Conservation (phyloP, 352 stramenopile genomes). For the Pythium aphanidermatum region DNA sequence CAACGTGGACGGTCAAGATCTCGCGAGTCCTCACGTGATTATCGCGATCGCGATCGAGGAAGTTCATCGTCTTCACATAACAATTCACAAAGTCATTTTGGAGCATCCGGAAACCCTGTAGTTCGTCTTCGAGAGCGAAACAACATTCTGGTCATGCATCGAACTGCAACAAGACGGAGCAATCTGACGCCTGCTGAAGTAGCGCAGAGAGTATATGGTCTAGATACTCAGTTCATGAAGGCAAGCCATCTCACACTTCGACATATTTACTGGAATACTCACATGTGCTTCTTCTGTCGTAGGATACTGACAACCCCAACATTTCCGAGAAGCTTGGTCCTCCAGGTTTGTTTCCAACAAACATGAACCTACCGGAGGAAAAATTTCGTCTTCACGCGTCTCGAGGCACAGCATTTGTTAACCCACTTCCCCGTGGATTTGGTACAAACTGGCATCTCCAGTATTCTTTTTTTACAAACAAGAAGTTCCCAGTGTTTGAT, state of each 20-base stretch:
- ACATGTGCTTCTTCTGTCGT: not conserved
- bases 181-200: slow-evolving; percentile 44
- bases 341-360: slow-evolving; percentile 71
- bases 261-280: not conserved
- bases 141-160: slow-evolving; percentile 75
- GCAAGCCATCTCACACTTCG: slow-evolving; percentile 19
- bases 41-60: slow-evolving; percentile 19
- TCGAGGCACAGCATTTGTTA: slow-evolving; percentile 71
- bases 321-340: slow-evolving; percentile 64
- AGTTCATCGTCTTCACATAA: slow-evolving; percentile 11
- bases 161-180: slow-evolving; percentile 35
- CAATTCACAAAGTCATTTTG: slow-evolving; percentile 33
- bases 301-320: slow-evolving; percentile 63
- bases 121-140: slow-evolving; percentile 58
- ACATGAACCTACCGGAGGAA: slow-evolving; percentile 69
- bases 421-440: slow-evolving; percentile 65
- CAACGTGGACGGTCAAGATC: slow-evolving; percentile 12
- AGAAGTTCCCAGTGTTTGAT: slow-evolving; percentile 68
- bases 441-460: slow-evolving; percentile 78
- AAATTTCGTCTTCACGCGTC: slow-evolving; percentile 75
- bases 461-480: slow-evolving; percentile 82
- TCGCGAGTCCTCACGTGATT: not conserved
- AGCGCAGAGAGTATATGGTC: slow-evolving; percentile 49
- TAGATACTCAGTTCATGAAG: slow-evolving; percentile 74
- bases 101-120: slow-evolving; percentile 36